These are phyloP conservation scores for Lactifluus hygrophoroides DNA, from an alignment of 768 basidiomycete species.

Conservation along the genomic window DNA sequence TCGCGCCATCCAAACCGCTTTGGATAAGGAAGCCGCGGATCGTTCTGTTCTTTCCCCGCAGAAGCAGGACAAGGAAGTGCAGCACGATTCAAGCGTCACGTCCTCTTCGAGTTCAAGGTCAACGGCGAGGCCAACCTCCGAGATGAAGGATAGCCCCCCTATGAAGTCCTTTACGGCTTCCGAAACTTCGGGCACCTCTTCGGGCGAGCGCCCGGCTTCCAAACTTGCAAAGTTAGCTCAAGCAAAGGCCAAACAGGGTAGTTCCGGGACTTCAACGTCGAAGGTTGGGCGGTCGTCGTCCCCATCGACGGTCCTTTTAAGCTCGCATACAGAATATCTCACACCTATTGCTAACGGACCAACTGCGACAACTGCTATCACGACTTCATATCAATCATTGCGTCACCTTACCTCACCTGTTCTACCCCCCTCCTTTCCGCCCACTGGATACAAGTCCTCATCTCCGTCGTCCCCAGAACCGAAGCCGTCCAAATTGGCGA, in stretches of 20 bases:
- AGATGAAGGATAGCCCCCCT: neutral
- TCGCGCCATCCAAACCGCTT: constrained; percentile 58
- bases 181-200: constrained; percentile 1
- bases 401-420: constrained; percentile 41
- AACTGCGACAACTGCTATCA: constrained; percentile 78
- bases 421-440: constrained; percentile 23
- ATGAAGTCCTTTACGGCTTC: neutral
- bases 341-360: constrained; percentile 76
- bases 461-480: constrained; percentile 25
- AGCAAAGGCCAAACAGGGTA: constrained; percentile 36
- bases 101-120: constrained; percentile 18
- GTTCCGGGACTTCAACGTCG: constrained; percentile 23
- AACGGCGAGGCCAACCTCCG: constrained; percentile 3
- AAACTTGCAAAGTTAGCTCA: constrained; percentile 71
- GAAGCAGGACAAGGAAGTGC: constrained; percentile 10
- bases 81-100: constrained; percentile 1
- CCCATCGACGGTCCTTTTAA: constrained; percentile 30
- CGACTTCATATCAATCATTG: constrained; percentile 69
- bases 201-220: constrained; percentile 35
- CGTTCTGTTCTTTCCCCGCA: constrained; percentile 9
- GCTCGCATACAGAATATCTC: constrained; percentile 55
- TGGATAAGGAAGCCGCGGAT: constrained; percentile 53
- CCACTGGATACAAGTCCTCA: constrained; percentile 6
- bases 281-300: constrained; percentile 20
- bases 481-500: constrained; percentile 65